Evolutionary conservation across 495 filamentous ascomycete species (phyloP), one percentile per base, ranked within the genome.

Genomic region (Daldinia vernicosa): DNA sequence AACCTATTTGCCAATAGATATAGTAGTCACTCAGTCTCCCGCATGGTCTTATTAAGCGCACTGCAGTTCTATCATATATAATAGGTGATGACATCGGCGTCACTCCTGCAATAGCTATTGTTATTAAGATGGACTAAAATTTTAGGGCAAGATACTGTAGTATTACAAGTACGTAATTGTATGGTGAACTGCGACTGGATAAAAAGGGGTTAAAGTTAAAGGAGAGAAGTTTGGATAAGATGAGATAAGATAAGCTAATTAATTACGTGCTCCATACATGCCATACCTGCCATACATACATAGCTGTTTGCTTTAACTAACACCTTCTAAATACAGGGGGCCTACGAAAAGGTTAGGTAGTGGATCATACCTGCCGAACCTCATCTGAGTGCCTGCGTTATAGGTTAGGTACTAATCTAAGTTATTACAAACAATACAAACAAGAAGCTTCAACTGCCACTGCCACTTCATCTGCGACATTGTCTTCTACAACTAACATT

Each of bases 31-130:
- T 57, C 14, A 7, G 15, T 37, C 22, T 39, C 6, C 6, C 9
- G 33, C 24, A 15, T 37, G 47, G 30, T 39, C 67, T 70, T 65
- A 60, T 51, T 70, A 66, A 66, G 55, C 55, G 39, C 26, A 17
- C 22, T 26, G 39, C 61, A 47, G 40, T 45, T 47, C 8, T 35
- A n/a, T 7, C n/a, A n/a, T 28, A 28, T 8, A 5, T 15, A 27
- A 19, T 26, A 24, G 14, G 32, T 24, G 33, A 24, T 24, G 15
- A 32, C n/a, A 22, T 22, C 9, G 6, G 45, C 27, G n/a, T 15
- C 1, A 32, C 35, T 28, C 1, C 17, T 51, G 30, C 27, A 51
- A 15, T 60, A n/a, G n/a, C n/a, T n/a, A 7, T 6, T 37, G 6
- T 60, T 50, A 50, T 6, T 19, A 22, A 32, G 35, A n/a, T 55